A percentile compares a stretch with the other conserved stretches of the same genome.
Evolutionary conservation across 768 basidiomycete genomes (phyloP).

Genomic region (Kondoa malvinella): DNA sequence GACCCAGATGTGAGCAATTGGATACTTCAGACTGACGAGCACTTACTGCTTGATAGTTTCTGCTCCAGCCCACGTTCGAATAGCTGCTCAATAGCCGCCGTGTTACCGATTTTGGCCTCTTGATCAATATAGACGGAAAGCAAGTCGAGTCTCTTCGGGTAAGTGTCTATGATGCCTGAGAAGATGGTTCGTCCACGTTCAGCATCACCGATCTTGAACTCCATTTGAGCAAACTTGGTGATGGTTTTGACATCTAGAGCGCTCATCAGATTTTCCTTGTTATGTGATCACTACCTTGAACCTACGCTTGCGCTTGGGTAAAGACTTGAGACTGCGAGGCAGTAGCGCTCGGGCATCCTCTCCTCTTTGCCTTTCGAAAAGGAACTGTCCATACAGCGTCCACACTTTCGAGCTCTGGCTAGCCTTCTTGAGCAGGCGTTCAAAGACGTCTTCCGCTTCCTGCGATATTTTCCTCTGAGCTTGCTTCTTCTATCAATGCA

Average conservation of each 20-base stretch:
- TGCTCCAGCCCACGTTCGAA: slow-evolving; percentile 64
- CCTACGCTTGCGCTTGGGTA: slow-evolving; percentile 87
- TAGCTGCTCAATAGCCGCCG: slow-evolving; percentile 65
- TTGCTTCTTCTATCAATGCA: too few relatives aligned
- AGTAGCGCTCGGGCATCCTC: slow-evolving; percentile 73
- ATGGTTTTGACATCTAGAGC: slow-evolving; percentile 86
- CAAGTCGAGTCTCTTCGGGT: slow-evolving; percentile 84
- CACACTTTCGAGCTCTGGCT: slow-evolving; percentile 83
- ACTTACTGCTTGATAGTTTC: slow-evolving; percentile 82
- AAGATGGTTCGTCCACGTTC: slow-evolving; percentile 92
- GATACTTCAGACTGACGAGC: slow-evolving; percentile 1
- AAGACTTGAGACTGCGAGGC: slow-evolving; percentile 68
- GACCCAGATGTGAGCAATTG: slow-evolving; percentile 16
- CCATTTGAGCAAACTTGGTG: slow-evolving; percentile 81
- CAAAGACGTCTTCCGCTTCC: slow-evolving; percentile 86
- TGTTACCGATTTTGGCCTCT: slow-evolving; percentile 63
- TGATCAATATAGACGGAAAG: slow-evolving; percentile 97
- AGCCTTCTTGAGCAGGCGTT: slow-evolving; percentile 82
- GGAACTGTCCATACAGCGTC: slow-evolving; percentile 71
- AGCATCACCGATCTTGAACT: slow-evolving; percentile 82
- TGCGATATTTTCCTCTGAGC: slow-evolving; percentile 36
- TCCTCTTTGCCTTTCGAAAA: slow-evolving; percentile 51
- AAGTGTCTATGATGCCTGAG: slow-evolving; percentile 87
- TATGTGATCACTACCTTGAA: slow-evolving; percentile 20
- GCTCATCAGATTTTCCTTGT: background rate